Conservation (phyloP, 2,329 filamentous ascomycete genomes). For the Xylariaceae sp. region DNA sequence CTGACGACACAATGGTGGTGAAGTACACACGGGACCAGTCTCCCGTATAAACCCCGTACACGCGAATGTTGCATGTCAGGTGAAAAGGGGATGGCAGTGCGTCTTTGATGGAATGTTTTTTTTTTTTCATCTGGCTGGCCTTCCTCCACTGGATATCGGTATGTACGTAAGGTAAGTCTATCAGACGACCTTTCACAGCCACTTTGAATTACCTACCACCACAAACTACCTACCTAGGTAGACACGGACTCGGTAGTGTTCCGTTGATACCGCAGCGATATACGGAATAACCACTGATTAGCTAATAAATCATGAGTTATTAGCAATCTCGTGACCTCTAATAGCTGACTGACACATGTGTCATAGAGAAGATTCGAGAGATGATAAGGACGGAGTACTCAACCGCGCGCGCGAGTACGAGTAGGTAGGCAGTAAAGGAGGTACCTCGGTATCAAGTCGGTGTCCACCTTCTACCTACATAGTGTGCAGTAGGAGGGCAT, state of each 20-base stretch:
- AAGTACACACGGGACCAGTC: too few relatives aligned
- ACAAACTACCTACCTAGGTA: too few relatives aligned
- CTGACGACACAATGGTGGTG: background rate
- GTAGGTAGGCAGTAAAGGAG: background rate
- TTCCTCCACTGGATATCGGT: too few relatives aligned
- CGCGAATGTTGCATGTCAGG: background rate
- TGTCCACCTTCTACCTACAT: background rate
- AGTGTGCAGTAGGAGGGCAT: background rate
- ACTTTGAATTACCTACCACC: too few relatives aligned
- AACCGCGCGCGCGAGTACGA: too few relatives aligned
- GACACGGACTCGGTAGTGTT: too few relatives aligned
- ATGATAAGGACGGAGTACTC: background rate
- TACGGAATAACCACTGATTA: background rate
- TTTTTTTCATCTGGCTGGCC: background rate
- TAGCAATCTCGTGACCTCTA: background rate
- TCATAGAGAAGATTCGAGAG: background rate
- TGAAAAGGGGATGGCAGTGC: background rate
- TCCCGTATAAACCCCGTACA: too few relatives aligned
- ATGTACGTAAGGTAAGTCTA: too few relatives aligned
- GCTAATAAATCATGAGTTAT: background rate
- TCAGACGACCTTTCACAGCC: too few relatives aligned
- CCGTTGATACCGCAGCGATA: background rate
- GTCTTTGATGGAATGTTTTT: background rate
- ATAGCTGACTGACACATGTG: background rate
- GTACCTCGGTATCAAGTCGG: background rate